Base-by-base conservation (phyloP, 495 filamentous ascomycete genomes). In the Hyaloscypha hepaticicola region DNA sequence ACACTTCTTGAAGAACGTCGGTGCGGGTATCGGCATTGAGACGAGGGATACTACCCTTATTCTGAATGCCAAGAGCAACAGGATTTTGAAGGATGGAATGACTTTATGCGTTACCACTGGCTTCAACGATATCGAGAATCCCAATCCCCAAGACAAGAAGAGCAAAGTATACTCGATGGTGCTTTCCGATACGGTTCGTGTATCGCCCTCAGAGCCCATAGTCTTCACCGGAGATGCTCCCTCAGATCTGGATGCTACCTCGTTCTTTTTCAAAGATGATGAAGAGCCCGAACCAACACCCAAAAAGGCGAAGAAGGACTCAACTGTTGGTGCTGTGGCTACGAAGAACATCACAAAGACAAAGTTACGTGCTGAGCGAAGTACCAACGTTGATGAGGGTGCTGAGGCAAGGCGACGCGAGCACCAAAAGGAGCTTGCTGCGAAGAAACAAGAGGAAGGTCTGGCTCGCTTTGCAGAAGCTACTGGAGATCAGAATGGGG, bases 191-290 rank as follows among this genome's bases (percentile, higher is more conserved):
- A 99, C 95, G 5, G 88, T 99, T 33, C 92, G 94, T 68, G 91
- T 97, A 45, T 87, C 88, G 3, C 74, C 84, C n/a, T 80, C 74
- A 61, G 91, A 93, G 7, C 85, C 91, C 7, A 85, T 90, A 8
- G 87, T 97, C 28, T 98, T 98, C 77, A 99, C 96, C 34, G 93
- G 90, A 60, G 92, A 95, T 69, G 93, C 93, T 5, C 87, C 94
- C 8, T 87, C 88, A 34, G 94, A 97, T 70, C 85, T 93, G 66
- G 94, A 97, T 69, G 90, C 92, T 0, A 90, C 91, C 2, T 95
- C 93, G 0, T 99, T 99, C 79, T 98, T 96, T 78, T 99, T 99
- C 78, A 95, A 96, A 71, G 92, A 94, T 69, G 91, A 93, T 58
- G 87, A 90, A 66, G 90, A 93, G 69, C 87, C 83, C 19, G 76